A percentile compares a stretch with the other conserved stretches of the same genome.
Conservation (phyloP, 257 asterid species). For the Ophiorrhiza pumila region DNA sequence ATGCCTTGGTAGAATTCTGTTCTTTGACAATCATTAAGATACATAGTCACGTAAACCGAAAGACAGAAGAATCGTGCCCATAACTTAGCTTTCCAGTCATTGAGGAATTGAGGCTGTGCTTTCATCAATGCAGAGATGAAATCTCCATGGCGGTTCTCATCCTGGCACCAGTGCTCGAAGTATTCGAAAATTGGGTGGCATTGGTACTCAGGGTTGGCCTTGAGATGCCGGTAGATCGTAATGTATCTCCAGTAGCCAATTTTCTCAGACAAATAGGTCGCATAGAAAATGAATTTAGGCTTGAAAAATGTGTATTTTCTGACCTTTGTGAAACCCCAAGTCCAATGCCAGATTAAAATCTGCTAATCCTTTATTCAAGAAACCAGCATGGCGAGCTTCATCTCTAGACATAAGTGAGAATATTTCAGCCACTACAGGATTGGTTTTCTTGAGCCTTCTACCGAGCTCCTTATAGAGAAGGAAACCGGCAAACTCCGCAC, state of each 20-base stretch:
- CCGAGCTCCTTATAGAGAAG: slow-evolving; percentile 90
- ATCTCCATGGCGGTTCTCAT: slow-evolving; percentile 99
- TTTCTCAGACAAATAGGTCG: slow-evolving; percentile 51
- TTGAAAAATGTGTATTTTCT: slow-evolving; percentile 96
- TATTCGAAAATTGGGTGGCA: slow-evolving; percentile 96
- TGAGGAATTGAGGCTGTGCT: slow-evolving; percentile 99
- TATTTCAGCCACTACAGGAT: slow-evolving; percentile 91
- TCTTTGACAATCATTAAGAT: slow-evolving; percentile 84
- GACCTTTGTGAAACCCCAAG: slow-evolving; percentile 96
- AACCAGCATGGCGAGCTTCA: slow-evolving; percentile 95
- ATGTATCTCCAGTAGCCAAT: slow-evolving; percentile 99
- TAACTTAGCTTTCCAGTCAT: slow-evolving; percentile 99
- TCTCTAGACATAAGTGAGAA: slow-evolving; percentile 97
- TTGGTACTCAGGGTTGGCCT: slow-evolving; percentile 81
- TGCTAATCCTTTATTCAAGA: slow-evolving; percentile 79
- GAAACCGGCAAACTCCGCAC: slow-evolving; percentile 94
- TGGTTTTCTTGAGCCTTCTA: slow-evolving; percentile 94
- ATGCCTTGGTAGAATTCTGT: slow-evolving; percentile 90
- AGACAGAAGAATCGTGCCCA: slow-evolving; percentile 99
- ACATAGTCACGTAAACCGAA: slow-evolving; percentile 95
- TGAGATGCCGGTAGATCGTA: slow-evolving; percentile 92
- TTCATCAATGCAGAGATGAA: slow-evolving; percentile 99
- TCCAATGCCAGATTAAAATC: slow-evolving; percentile 96
- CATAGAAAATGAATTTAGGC: slow-evolving; percentile 86
- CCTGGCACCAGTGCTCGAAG: slow-evolving; percentile 99